Conservation (phyloP, 2,329 filamentous ascomycete species). For the Stagonosporopsis vannaccii region DNA sequence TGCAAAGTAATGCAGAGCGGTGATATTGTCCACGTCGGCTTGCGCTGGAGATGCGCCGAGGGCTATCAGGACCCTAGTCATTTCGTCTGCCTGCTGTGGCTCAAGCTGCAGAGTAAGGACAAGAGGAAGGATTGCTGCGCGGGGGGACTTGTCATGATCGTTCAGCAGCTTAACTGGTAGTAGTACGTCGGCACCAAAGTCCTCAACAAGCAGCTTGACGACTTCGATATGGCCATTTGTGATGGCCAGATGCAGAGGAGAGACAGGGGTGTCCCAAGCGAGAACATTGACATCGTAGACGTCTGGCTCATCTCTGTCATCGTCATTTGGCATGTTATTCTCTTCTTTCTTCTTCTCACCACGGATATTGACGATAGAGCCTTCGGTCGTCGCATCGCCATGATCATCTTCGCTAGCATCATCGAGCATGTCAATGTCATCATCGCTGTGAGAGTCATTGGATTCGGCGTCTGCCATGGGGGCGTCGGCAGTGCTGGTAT, state of each 20-base stretch:
- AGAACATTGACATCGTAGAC: constrained; percentile 79
- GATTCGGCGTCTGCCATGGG: constrained; percentile 37
- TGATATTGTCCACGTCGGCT: constrained; percentile 70
- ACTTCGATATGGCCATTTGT: constrained; percentile 72
- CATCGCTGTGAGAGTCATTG: constrained; percentile 55
- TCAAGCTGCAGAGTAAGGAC: constrained; percentile 72
- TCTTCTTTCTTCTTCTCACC: constrained; percentile 51
- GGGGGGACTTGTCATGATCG: constrained; percentile 56
- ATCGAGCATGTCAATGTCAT: constrained; percentile 62
- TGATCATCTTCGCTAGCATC: constrained; percentile 51
- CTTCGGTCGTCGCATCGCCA: constrained; percentile 68
- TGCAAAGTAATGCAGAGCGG: constrained; percentile 64
- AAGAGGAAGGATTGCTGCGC: constrained; percentile 71
- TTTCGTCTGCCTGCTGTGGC: constrained; percentile 67
- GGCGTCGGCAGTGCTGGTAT: constrained; percentile 16
- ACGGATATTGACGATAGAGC: constrained; percentile 70
- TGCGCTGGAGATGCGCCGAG: constrained; percentile 78
- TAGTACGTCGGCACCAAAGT: constrained; percentile 79
- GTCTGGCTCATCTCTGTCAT: constrained; percentile 72
- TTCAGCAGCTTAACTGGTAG: constrained; percentile 73
- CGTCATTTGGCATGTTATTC: constrained; percentile 60
- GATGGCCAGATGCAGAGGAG: constrained; percentile 81
- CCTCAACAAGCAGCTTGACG: constrained; percentile 70
- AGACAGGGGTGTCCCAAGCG: constrained; percentile 80
- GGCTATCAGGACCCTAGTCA: constrained; percentile 69